Base-by-base conservation (phyloP, 2,329 filamentous ascomycete genomes). In the Colletotrichum sansevieriae region DNA sequence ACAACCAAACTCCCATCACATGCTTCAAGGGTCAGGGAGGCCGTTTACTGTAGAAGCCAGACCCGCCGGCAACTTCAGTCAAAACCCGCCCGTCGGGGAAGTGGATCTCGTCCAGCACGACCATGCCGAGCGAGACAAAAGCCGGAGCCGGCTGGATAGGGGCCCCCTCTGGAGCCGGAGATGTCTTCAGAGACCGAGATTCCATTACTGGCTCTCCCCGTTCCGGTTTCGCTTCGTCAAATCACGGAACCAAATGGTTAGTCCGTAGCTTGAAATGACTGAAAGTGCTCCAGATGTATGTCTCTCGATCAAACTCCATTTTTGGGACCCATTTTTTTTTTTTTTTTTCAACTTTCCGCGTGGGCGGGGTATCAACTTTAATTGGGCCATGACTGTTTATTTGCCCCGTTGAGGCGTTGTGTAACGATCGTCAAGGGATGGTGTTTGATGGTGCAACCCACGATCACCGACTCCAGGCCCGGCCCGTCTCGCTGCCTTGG, bases 121-220 rank as follows among this genome's bases (percentile, higher is more conserved):
- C 62, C 61, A 65, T 68, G n/a, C 65, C 61, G 65, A 68, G 61
- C 49, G 65, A 60, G 12, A 68, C 33, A 20, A 65, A 65, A 13
- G 41, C 62, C 55, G 61, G 55, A 55, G 54, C 41, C 61, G 54
- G 47, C n/a, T 3, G 15, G 39, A 22, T 39, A n/a, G 49, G n/a
- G 18, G 4, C 18, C 18, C 9, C 18, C 44, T n/a, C 22, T 18
- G 12, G 13, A 25, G 13, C 3, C 49, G 49, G 49, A 35, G 49
- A 29, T 54, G 49, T 33, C 25, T 33, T 54, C 29, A 15, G 49
- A 37, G 49, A 54, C 49, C 49, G 49, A 54, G 49, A 15, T 20
- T 18, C 29, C 49, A 18, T 54, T 4, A 54, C 37, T 39, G 49
- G 18, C 25, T n/a, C 25, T 37, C 25, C 25, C 22, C 49, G 29